These are phyloP conservation scores for Exophiala xenobiotica DNA, from an alignment of 2,329 filamentous ascomycete species.

Conservation along the genomic window DNA sequence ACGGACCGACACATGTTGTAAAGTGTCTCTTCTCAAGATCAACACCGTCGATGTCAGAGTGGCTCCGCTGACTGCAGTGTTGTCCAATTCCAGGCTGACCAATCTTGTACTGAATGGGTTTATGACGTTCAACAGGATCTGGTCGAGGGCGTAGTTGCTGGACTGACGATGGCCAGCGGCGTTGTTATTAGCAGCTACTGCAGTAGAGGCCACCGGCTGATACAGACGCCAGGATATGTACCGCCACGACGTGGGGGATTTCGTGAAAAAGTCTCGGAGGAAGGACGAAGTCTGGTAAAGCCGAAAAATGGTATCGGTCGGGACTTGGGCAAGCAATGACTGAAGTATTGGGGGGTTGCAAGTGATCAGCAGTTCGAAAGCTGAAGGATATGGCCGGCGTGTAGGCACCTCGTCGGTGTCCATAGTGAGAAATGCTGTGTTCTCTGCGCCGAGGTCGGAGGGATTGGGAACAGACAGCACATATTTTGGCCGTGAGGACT, in stretches of 20 bases:
- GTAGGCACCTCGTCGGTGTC: constrained; percentile 20
- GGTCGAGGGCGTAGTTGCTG: constrained; percentile 59
- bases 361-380: constrained; percentile 56
- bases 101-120: constrained; percentile 57
- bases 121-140: constrained; percentile 56
- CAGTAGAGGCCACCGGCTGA: constrained; percentile 38
- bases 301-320: constrained; percentile 56
- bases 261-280: constrained; percentile 54
- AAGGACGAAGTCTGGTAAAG: constrained; percentile 59
- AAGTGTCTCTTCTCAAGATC: constrained; percentile 52
- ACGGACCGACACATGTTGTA: constrained; percentile 60
- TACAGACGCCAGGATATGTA: constrained; percentile 58
- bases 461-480: constrained; percentile 5
- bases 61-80: constrained; percentile 59
- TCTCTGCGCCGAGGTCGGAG: constrained; percentile 2
- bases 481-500: constrained; percentile 12
- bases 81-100: constrained; percentile 59
- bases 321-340: constrained; percentile 57
- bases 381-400: constrained; percentile 33
- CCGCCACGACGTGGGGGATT: constrained; percentile 62
- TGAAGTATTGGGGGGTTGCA: constrained; percentile 59
- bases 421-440: constrained; percentile 15
- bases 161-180: constrained; percentile 47
- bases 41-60: constrained; percentile 57
- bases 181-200: constrained; percentile 33